A percentile compares a stretch with the other conserved stretches of the same genome.
phyloP scores from a whole-genome alignment of 768 basidiomycete species.

The Lactarius sp. region DNA sequence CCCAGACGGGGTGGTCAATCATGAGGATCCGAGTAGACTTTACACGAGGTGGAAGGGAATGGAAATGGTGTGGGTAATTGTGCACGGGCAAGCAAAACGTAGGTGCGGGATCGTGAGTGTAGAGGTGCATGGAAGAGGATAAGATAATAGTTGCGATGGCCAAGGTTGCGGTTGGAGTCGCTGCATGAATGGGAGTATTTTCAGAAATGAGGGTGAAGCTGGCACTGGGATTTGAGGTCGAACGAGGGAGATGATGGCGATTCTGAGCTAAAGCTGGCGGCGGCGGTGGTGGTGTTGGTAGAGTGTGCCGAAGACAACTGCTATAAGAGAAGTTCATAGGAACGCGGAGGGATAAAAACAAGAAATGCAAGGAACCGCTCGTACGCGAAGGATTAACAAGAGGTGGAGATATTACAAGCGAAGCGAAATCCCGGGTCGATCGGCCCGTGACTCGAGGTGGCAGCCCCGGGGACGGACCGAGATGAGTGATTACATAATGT shows the following conservation, averaged over 20 bases:
- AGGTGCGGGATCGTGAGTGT: slow-evolving; percentile 1
- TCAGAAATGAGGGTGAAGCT: not conserved
- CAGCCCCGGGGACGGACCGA: too few species aligned
- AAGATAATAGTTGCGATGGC: not conserved
- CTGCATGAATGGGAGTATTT: not conserved
- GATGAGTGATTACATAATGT: too few species aligned
- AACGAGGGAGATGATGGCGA: not conserved
- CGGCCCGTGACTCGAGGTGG: too few species aligned
- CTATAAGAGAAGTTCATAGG: too few species aligned
- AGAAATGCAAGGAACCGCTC: too few species aligned
- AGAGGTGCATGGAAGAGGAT: not conserved
- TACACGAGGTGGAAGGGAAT: slow-evolving; percentile 80
- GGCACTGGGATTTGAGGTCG: not conserved
- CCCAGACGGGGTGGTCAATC: slow-evolving; percentile 85
- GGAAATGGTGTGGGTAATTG: slow-evolving; percentile 68
- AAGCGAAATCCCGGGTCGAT: too few species aligned
- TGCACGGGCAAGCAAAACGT: slow-evolving; percentile 71
- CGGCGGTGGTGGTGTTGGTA: not conserved
- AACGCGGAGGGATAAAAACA: too few species aligned
- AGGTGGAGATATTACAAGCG: too few species aligned
- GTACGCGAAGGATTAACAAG: too few species aligned
- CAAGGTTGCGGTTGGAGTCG: not conserved
- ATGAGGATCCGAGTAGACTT: slow-evolving; percentile 87
- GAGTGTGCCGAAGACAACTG: not conserved
- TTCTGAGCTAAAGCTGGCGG: not conserved